These are phyloP conservation scores for Amaranthus tricolor DNA, from an alignment of 179 eudicot species.

Conservation along the genomic window DNA sequence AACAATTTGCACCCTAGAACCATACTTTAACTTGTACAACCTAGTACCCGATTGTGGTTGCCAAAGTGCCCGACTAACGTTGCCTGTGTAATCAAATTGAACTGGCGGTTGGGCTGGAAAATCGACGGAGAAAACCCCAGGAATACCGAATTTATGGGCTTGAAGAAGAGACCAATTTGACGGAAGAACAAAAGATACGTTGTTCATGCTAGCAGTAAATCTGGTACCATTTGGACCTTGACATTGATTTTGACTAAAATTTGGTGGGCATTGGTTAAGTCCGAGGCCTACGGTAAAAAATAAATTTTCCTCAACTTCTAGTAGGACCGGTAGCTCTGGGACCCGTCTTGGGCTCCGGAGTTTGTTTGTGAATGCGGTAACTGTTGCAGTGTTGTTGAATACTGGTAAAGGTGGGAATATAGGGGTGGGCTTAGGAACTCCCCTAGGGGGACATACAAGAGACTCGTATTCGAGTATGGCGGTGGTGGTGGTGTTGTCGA, in stretches of 20 bases:
- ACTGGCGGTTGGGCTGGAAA: constrained; percentile 68
- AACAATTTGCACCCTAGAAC: constrained; percentile 70
- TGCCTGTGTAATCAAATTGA: constrained; percentile 78
- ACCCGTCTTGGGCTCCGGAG: constrained; percentile 51
- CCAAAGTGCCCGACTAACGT: constrained; percentile 70
- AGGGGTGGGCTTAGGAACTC: constrained; percentile 25
- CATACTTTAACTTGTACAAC: constrained; percentile 61
- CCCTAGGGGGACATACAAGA: constrained; percentile 52
- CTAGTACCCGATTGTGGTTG: constrained; percentile 58
- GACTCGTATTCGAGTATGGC: constrained; percentile 74
- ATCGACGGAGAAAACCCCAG: constrained; percentile 72
- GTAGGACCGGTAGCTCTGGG: constrained; percentile 54
- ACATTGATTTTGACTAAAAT: constrained; percentile 41
- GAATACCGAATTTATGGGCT: constrained; percentile 59
- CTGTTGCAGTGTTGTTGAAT: constrained; percentile 64
- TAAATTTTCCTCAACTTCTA: constrained; percentile 52
- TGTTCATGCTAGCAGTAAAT: constrained; percentile 80
- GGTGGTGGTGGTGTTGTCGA: constrained; percentile 85
- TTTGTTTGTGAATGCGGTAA: constrained; percentile 57
- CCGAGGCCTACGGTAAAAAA: constrained; percentile 73
- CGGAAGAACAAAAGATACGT: constrained; percentile 68
- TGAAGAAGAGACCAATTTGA: constrained; percentile 68
- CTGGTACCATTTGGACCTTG: constrained; percentile 85
- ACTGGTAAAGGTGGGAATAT: constrained; percentile 54
- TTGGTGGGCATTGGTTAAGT: constrained; percentile 54